phyloP scores from a whole-genome alignment of 352 stramenopile genomes.

The Globisporangium megalacanthum region DNA sequence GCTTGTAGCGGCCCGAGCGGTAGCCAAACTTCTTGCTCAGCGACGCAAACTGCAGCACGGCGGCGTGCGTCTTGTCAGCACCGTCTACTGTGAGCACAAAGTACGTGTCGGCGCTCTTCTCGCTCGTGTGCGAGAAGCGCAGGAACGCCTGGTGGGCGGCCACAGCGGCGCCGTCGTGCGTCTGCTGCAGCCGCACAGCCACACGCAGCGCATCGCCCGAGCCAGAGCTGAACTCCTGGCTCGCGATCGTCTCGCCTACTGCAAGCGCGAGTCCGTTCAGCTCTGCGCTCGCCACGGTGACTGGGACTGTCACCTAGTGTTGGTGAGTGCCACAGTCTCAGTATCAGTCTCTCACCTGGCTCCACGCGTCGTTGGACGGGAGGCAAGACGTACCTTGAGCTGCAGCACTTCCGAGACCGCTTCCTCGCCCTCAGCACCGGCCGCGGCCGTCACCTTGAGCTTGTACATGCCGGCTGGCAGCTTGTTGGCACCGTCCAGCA shows the following conservation, averaged over 20 bases:
- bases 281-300: slow-evolving; percentile 43
- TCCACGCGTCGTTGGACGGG: neutral
- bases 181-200: slow-evolving; percentile 52
- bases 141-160: slow-evolving; percentile 76
- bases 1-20: slow-evolving; percentile 57
- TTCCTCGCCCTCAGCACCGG: slow-evolving; percentile 30
- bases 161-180: slow-evolving; percentile 47
- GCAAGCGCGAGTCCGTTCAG: slow-evolving; percentile 51
- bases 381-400: slow-evolving; percentile 33
- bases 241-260: slow-evolving; percentile 46
- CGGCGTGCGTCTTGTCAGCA: slow-evolving; percentile 27
- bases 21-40: slow-evolving; percentile 82
- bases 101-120: slow-evolving; percentile 56
- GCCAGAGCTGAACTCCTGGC: slow-evolving; percentile 49
- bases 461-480: slow-evolving; percentile 72
- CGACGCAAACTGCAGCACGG: slow-evolving; percentile 44
- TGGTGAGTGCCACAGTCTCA: neutral
- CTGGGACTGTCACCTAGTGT: slow-evolving; percentile 47
- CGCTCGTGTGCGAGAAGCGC: slow-evolving; percentile 50
- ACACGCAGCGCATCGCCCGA: slow-evolving; percentile 51
- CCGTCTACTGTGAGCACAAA: slow-evolving; percentile 59
- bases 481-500: slow-evolving; percentile 34
- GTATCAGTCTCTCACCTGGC: neutral
- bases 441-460: slow-evolving; percentile 57
- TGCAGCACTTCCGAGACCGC: slow-evolving; percentile 57